A percentile compares a stretch with the other conserved stretches of the same genome.
Evolutionary conservation across 148 eudicot species (phyloP).

Genomic region (Polygonum aviculare): DNA sequence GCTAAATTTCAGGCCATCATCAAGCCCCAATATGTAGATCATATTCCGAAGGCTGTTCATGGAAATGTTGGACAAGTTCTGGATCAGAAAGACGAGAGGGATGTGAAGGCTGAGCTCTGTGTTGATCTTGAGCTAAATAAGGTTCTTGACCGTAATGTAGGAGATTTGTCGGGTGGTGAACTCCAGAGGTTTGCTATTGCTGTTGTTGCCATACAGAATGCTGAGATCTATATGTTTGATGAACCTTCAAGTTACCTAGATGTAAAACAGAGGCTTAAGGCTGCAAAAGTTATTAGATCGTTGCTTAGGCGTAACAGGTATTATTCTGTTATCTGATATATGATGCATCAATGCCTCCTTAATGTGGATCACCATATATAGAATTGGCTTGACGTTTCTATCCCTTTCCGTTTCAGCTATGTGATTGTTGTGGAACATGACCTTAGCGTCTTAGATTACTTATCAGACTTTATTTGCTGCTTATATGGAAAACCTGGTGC

Average conservation of each 20-base stretch:
- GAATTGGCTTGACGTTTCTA: not conserved
- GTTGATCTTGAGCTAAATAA: constrained; percentile 68
- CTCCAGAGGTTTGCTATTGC: constrained; percentile 94
- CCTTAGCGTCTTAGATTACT: constrained; percentile 89
- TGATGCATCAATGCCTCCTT: not conserved
- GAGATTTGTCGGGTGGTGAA: constrained; percentile 91
- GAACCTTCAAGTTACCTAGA: constrained; percentile 96
- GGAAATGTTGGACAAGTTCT: constrained; percentile 85
- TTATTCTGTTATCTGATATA: not conserved
- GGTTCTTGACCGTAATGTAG: constrained; percentile 87
- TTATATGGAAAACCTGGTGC: constrained; percentile 97
- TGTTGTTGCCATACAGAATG: constrained; percentile 76
- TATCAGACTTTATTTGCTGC: constrained; percentile 95
- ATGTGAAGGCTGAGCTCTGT: constrained; percentile 52
- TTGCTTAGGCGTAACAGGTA: constrained; percentile 85
- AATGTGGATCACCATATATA: not conserved
- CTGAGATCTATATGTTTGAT: constrained; percentile 91
- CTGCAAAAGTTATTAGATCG: constrained; percentile 83
- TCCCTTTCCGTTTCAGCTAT: constrained; percentile 44
- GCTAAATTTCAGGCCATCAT: constrained; percentile 47
- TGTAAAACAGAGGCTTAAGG: constrained; percentile 95
- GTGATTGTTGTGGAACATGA: constrained; percentile 98
- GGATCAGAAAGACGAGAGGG: constrained; percentile 79
- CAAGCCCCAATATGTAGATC: constrained; percentile 96
- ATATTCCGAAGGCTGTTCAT: constrained; percentile 86